Evolutionary conservation across 2,329 filamentous ascomycete species (phyloP).

Genomic region (Metarhizium rileyi): DNA sequence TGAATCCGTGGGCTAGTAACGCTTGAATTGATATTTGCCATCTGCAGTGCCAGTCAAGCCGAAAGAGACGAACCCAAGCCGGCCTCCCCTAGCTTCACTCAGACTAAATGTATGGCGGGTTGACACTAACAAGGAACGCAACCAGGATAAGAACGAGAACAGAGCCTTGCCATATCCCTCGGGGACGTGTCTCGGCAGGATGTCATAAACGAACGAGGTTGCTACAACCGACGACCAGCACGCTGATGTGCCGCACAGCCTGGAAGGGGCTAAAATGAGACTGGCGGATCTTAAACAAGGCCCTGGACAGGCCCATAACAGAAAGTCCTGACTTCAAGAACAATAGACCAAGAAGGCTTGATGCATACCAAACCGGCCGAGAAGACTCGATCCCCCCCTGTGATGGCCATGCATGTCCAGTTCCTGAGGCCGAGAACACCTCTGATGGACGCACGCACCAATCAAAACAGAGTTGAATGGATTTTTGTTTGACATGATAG

Average conservation of each 20-base stretch:
- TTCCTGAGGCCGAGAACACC: neutral
- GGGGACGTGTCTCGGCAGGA: neutral
- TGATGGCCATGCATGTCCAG: neutral
- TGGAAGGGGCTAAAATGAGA: neutral
- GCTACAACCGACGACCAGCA: slow-evolving; percentile 9
- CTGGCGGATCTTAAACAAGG: neutral
- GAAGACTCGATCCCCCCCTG: neutral
- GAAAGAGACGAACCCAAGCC: neutral
- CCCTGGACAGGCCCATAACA: neutral
- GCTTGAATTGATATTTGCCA: no score
- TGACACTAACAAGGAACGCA: neutral
- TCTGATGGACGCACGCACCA: neutral
- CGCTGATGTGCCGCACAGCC: slow-evolving; percentile 7
- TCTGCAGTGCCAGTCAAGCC: no score
- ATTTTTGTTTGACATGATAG: neutral
- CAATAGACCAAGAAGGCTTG: neutral
- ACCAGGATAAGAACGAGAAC: neutral
- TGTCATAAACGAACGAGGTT: neutral
- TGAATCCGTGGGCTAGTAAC: neutral
- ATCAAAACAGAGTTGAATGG: neutral
- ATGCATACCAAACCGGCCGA: neutral
- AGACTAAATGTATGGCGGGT: neutral
- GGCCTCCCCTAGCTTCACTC: no score
- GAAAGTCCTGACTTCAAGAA: no score
- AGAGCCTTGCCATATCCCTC: neutral